phyloP scores from a whole-genome alignment of 2,329 filamentous ascomycete species.

The Colletotrichum eleusines region DNA sequence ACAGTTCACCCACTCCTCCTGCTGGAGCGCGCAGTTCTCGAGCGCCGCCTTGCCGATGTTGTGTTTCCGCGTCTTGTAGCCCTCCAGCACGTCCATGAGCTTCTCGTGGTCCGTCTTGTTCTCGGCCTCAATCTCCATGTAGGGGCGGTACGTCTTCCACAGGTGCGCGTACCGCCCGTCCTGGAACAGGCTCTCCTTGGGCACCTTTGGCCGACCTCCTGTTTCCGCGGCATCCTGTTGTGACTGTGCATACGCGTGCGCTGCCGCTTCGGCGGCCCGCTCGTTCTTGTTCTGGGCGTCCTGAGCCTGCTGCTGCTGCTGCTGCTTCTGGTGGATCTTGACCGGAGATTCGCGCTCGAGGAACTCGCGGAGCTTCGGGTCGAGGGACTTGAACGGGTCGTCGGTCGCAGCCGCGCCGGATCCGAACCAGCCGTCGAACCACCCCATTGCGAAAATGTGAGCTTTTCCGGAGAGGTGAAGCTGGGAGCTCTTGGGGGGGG shows the following conservation, averaged over 20 bases:
- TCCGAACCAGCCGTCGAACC: constrained; percentile 62
- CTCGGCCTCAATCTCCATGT: constrained; percentile 75
- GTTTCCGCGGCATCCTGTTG: constrained; percentile 16
- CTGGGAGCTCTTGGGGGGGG: background rate
- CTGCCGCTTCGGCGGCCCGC: constrained; percentile 42
- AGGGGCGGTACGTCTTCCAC: constrained; percentile 91
- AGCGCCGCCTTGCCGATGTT: constrained; percentile 84
- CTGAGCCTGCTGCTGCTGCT: constrained; percentile 17
- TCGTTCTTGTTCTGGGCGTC: constrained; percentile 28
- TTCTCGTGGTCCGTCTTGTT: constrained; percentile 83
- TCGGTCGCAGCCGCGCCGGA: constrained; percentile 61
- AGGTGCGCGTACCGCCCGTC: constrained; percentile 82
- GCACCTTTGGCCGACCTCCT: constrained; percentile 51
- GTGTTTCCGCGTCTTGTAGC: constrained; percentile 84
- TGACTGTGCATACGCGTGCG: constrained; percentile 29
- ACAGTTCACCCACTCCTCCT: constrained; percentile 85
- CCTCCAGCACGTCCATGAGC: constrained; percentile 82
- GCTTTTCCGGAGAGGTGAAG: background rate
- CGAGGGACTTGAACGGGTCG: constrained; percentile 78
- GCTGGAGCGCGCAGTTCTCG: constrained; percentile 93
- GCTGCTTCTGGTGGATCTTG: constrained; percentile 68
- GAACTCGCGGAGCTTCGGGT: constrained; percentile 86
- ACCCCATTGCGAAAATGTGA: constrained; percentile 61
- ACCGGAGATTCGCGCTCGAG: constrained; percentile 84
- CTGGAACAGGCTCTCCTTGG: constrained; percentile 65